phyloP scores from a whole-genome alignment of 176 grass and related monocot genomes.

The Hyparrhenia diplandra region DNA sequence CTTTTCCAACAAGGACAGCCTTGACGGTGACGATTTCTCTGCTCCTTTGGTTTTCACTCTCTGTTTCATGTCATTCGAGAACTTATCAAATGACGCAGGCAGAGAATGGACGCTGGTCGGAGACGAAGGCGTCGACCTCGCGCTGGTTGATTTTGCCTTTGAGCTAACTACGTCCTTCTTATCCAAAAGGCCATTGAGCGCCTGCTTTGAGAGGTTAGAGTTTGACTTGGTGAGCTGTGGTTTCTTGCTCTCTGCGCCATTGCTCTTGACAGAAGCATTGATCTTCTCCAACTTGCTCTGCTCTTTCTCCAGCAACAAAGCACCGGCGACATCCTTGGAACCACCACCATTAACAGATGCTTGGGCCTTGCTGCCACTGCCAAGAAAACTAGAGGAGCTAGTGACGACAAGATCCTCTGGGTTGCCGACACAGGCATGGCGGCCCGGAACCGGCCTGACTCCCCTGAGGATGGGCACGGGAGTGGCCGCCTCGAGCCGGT shows the following conservation, averaged over 20 bases:
- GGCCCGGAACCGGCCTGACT: conserved; percentile 64
- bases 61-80: conserved; percentile 81
- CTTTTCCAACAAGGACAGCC: conserved; percentile 53
- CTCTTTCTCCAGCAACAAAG: conserved; percentile 49
- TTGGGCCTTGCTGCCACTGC: conserved; percentile 34
- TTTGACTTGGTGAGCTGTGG: conserved; percentile 46
- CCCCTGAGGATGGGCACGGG: conserved; percentile 79
- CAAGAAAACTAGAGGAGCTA: conserved; percentile 51
- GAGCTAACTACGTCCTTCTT: conserved; percentile 37
- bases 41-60: conserved; percentile 49
- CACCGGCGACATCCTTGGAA: conserved; percentile 10
- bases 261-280: conserved; percentile 47
- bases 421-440: conserved; percentile 68
- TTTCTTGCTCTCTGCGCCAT: conserved; percentile 49
- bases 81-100: conserved; percentile 68
- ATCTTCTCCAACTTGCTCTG: conserved; percentile 50
- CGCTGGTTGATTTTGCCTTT: conserved; percentile 40
- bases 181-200: conserved; percentile 25
- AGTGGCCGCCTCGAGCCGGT: conserved; percentile 63
- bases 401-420: conserved; percentile 76
- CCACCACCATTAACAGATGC: conserved; percentile 20
- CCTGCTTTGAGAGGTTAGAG: conserved; percentile 40
- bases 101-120: conserved; percentile 86
- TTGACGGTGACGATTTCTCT: conserved; percentile 45
- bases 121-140: conserved; percentile 58